These are phyloP conservation scores for Populus hybrid DNA, from an alignment of 441 rosid species.

Conservation along the genomic window DNA sequence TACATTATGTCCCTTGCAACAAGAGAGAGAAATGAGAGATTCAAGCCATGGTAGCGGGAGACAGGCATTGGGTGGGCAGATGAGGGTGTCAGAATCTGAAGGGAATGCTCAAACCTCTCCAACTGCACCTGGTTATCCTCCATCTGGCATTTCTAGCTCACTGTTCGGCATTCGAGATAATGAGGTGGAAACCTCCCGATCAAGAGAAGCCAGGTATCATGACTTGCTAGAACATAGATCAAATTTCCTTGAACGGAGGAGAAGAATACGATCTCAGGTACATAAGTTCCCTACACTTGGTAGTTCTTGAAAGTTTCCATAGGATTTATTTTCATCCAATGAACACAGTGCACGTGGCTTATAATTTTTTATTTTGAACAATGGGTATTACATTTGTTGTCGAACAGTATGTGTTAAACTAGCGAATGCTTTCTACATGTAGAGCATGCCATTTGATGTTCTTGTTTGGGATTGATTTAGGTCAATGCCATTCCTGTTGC, in stretches of 20 bases:
- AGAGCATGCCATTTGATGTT: neutral
- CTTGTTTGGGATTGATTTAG: slow-evolving; percentile 3
- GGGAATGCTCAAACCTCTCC: slow-evolving; percentile 31
- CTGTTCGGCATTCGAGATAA: slow-evolving; percentile 51
- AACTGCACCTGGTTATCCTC: slow-evolving; percentile 40
- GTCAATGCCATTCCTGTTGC: neutral
- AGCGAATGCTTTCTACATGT: neutral
- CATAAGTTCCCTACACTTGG: slow-evolving; percentile 22
- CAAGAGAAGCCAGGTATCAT: slow-evolving; percentile 78
- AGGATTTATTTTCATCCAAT: neutral
- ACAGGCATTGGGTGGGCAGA: slow-evolving; percentile 31
- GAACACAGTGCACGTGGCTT: slow-evolving; percentile 9
- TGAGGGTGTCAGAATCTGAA: slow-evolving; percentile 34
- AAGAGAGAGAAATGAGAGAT: slow-evolving; percentile 50
- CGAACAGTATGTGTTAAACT: neutral
- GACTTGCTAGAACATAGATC: slow-evolving; percentile 88
- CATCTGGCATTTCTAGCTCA: slow-evolving; percentile 44
- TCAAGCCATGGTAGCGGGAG: slow-evolving; percentile 37
- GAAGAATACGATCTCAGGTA: slow-evolving; percentile 98
- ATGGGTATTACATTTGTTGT: neutral
- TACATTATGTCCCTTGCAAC: slow-evolving; percentile 51
- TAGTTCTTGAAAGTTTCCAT: neutral
- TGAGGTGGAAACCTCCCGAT: slow-evolving; percentile 53
- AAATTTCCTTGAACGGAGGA: slow-evolving; percentile 85
- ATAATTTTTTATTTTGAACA: neutral